Conservation (phyloP, 2,329 filamentous ascomycete species). For the Xylaria sp. region DNA sequence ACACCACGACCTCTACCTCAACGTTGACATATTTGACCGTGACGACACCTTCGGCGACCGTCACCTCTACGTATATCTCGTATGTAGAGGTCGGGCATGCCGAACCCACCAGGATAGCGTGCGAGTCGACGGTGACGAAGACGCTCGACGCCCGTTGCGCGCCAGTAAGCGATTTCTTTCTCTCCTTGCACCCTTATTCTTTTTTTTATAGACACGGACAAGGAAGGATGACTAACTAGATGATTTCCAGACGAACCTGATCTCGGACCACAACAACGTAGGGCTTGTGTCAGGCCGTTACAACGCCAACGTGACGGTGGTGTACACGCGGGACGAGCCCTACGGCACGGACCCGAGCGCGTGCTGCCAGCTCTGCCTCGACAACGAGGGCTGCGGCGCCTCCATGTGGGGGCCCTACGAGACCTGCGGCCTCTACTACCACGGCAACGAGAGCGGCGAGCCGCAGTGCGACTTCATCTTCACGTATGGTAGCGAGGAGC, state of each 20-base stretch:
- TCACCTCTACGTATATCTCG: conserved; percentile 18
- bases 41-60: conserved; percentile 24
- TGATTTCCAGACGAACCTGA: conserved; percentile 37
- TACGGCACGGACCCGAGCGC: conserved; percentile 37
- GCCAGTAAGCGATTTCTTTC: conserved; percentile 38
- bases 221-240: neutral
- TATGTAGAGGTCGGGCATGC: conserved; percentile 34
- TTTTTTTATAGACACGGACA: too few relatives aligned
- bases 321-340: conserved; percentile 33
- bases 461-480: conserved; percentile 39
- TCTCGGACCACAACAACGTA: conserved; percentile 35
- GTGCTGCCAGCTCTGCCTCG: conserved; percentile 46
- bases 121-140: conserved; percentile 38
- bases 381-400: conserved; percentile 43
- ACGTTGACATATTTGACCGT: conserved; percentile 22
- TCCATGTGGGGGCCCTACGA: conserved; percentile 34
- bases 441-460: conserved; percentile 30
- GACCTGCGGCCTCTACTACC: conserved; percentile 40
- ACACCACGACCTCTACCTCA: conserved; percentile 47
- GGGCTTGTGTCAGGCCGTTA: conserved; percentile 38
- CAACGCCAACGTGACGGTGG: conserved; percentile 36
- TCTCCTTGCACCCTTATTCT: too few relatives aligned
- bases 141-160: conserved; percentile 44
- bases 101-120: conserved; percentile 31
- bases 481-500: conserved; percentile 33